phyloP scores from a whole-genome alignment of 768 basidiomycete genomes.

The Suillus subaureus region DNA sequence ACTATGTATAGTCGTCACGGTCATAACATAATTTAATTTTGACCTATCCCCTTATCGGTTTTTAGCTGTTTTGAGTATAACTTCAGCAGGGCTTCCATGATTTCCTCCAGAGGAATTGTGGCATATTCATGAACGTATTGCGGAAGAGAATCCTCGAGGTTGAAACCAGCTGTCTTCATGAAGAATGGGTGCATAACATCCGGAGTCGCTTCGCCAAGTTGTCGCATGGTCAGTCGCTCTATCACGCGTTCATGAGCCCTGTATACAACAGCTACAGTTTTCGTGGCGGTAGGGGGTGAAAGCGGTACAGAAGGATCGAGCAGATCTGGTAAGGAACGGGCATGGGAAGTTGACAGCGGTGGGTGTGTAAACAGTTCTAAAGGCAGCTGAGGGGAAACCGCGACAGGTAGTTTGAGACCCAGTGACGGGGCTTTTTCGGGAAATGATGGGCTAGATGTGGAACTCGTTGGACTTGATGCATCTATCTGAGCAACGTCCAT shows the following conservation, averaged over 20 bases:
- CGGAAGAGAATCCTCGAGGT: slow-evolving; percentile 80
- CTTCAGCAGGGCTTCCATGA: slow-evolving; percentile 77
- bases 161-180: slow-evolving; percentile 84
- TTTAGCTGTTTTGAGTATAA: slow-evolving; percentile 76
- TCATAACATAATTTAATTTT: slow-evolving; percentile 15
- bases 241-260: slow-evolving; percentile 62
- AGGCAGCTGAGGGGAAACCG: background rate
- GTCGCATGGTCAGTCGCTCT: slow-evolving; percentile 81
- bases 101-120: slow-evolving; percentile 78
- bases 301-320: background rate
- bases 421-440: background rate
- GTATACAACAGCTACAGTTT: slow-evolving; percentile 46
- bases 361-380: background rate
- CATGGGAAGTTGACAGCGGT: background rate
- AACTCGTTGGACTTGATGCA: background rate
- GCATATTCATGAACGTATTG: slow-evolving; percentile 89
- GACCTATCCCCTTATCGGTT: slow-evolving; percentile 26
- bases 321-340: background rate
- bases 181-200: slow-evolving; percentile 89
- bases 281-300: slow-evolving; percentile 4
- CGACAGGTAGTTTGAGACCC: background rate
- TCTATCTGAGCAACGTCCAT: slow-evolving; percentile 1
- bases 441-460: background rate
- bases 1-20: slow-evolving; percentile 2
- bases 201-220: slow-evolving; percentile 86